A percentile compares a stretch with the other conserved stretches of the same genome.
These are phyloP conservation scores for Alloascoidea africana DNA, from an alignment of 805 yeast genomes.

Conservation along the genomic window DNA sequence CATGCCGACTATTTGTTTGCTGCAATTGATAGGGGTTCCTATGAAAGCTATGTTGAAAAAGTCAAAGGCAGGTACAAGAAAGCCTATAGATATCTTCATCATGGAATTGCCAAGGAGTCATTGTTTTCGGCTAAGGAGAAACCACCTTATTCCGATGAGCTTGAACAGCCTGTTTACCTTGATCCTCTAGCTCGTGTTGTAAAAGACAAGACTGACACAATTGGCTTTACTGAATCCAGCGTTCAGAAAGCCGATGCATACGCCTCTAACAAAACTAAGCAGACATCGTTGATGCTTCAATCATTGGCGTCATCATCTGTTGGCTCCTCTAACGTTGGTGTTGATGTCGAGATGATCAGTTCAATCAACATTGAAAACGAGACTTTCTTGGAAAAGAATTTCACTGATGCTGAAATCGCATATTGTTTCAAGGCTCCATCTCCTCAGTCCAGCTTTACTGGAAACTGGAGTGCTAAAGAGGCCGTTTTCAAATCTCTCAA, in stretches of 20 bases:
- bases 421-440: constrained; percentile 66
- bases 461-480: constrained; percentile 98
- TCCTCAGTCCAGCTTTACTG: constrained; percentile 86
- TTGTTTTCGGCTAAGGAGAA: constrained; percentile 87
- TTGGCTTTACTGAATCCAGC: constrained; percentile 3
- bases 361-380: constrained; percentile 77
- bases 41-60: constrained; percentile 54
- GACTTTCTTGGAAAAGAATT: constrained; percentile 85
- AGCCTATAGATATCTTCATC: constrained; percentile 91
- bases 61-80: constrained; percentile 72
- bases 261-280: constrained; percentile 12
- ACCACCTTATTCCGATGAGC: constrained; percentile 82
- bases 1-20: constrained; percentile 92
- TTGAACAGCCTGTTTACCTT: constrained; percentile 83
- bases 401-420: constrained; percentile 63
- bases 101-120: constrained; percentile 80
- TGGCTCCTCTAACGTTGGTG: constrained; percentile 74
- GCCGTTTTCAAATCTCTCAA: constrained; percentile 95
- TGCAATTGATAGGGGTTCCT: constrained; percentile 55
- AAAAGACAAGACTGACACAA: constrained; percentile 18
- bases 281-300: constrained; percentile 14
- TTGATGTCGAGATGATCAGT: constrained; percentile 83
- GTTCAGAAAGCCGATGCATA: constrained; percentile 15
- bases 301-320: constrained; percentile 18
- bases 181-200: constrained; percentile 85